Evolutionary conservation across 805 yeast species (phyloP).

Genomic region (Lachancea nothofagi): DNA sequence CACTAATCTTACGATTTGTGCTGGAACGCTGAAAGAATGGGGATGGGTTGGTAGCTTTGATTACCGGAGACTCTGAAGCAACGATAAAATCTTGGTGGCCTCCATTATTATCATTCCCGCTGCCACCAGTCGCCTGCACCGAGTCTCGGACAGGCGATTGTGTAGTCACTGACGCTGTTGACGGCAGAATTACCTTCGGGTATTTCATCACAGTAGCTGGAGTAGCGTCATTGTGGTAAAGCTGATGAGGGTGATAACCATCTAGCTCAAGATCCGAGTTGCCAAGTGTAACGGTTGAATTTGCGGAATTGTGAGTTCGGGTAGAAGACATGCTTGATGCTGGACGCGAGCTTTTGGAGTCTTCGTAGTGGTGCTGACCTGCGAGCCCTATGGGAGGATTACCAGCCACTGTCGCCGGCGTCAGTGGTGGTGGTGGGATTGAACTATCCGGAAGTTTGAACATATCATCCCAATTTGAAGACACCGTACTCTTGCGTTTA

Average conservation of each 20-base stretch:
- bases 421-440: conserved; percentile 12
- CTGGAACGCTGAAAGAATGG: conserved; percentile 1
- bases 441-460: conserved; percentile 28
- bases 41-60: conserved; percentile 17
- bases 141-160: conserved; percentile 6
- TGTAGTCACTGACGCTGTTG: conserved; percentile 10
- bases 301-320: conserved; percentile 2
- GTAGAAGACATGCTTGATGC: conserved; percentile 1
- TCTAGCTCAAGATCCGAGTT: conserved; percentile 3
- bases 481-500: conserved; percentile 12
- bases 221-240: conserved; percentile 9
- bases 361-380: conserved; percentile 9
- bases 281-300: not conserved
- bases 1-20: conserved; percentile 1
- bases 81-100: conserved; percentile 16
- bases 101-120: not conserved
- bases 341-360: not conserved
- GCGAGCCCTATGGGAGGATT: conserved; percentile 2
- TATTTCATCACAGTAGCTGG: conserved; percentile 23
- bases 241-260: not conserved
- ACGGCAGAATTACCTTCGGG: conserved; percentile 26
- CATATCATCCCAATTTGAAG: conserved; percentile 26
- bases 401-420: conserved; percentile 6
- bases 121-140: conserved; percentile 4
- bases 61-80: conserved; percentile 28